phyloP scores from a whole-genome alignment of 495 filamentous ascomycete species.

The Penicillium longicatenatum region DNA sequence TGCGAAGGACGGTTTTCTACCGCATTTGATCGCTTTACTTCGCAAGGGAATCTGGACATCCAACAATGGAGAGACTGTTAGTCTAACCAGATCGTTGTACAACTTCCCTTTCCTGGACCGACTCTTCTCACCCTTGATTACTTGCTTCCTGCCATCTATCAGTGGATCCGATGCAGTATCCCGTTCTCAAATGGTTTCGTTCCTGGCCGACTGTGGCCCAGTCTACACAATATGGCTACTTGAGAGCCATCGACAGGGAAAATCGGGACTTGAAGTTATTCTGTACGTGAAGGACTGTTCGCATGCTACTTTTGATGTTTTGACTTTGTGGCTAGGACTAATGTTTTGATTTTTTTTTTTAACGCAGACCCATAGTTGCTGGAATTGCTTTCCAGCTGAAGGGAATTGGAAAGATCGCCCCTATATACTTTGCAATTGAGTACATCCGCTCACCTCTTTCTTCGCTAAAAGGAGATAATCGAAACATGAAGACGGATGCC shows the following conservation, averaged over 20 bases:
- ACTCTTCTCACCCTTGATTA: background rate
- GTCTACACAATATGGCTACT: background rate
- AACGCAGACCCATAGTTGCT: background rate
- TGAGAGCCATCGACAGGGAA: background rate
- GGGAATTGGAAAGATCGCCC: background rate
- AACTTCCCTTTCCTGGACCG: background rate
- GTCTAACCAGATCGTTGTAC: background rate
- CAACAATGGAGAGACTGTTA: background rate
- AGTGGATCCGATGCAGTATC: background rate
- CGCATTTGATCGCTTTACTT: background rate
- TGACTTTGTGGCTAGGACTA: background rate
- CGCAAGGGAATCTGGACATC: background rate
- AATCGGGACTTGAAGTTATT: background rate
- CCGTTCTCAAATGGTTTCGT: background rate
- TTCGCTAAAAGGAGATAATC: background rate
- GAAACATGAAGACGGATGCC: background rate
- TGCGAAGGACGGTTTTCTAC: background rate
- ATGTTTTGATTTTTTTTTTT: background rate
- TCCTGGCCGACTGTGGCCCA: background rate
- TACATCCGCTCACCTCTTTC: background rate
- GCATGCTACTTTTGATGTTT: background rate
- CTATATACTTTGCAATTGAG: background rate
- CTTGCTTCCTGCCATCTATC: slow-evolving; percentile 1
- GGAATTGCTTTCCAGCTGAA: background rate
- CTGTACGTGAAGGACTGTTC: background rate